Evolutionary conservation across 768 basidiomycete species (phyloP).

Genomic region (Auriscalpium microsporum): DNA sequence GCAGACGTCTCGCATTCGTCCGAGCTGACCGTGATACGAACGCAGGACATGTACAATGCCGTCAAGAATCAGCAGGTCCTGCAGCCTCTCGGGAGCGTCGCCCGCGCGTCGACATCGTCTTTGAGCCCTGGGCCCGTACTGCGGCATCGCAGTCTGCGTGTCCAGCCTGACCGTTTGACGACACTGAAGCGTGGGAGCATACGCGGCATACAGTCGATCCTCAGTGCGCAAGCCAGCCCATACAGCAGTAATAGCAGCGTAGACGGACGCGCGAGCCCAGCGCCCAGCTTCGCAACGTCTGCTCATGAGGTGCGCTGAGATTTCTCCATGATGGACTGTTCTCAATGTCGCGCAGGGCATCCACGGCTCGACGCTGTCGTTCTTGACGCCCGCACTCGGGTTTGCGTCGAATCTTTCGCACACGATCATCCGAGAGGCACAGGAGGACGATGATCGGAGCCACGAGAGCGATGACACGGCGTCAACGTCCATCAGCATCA

Average conservation of each 20-base stretch:
- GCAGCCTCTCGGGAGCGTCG: constrained; percentile 56
- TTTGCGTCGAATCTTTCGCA: constrained; percentile 95
- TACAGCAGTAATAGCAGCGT: constrained; percentile 79
- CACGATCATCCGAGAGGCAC: constrained; percentile 91
- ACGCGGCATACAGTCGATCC: constrained; percentile 75
- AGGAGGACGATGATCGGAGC: constrained; percentile 83
- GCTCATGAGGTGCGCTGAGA: constrained; percentile 55
- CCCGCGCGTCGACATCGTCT: constrained; percentile 47
- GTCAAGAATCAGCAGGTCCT: constrained; percentile 88
- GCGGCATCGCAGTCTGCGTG: constrained; percentile 65
- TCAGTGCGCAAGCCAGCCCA: constrained; percentile 62
- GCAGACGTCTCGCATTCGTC: background rate
- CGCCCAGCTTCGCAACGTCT: constrained; percentile 88
- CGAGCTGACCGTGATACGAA: background rate
- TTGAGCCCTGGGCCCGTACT: constrained; percentile 44
- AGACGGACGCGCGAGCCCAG: constrained; percentile 88
- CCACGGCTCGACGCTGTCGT: constrained; percentile 57
- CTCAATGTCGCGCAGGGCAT: constrained; percentile 32
- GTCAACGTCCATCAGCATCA: constrained; percentile 76
- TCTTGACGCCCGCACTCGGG: constrained; percentile 81
- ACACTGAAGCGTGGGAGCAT: constrained; percentile 89
- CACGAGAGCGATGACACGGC: constrained; percentile 52
- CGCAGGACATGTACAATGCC: constrained; percentile 87
- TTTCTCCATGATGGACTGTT: background rate
- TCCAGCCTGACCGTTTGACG: constrained; percentile 57